Evolutionary conservation across 176 grass and related monocot species (phyloP), one percentile per base, ranked within the genome.

Genomic region (Cenchrus americanus): DNA sequence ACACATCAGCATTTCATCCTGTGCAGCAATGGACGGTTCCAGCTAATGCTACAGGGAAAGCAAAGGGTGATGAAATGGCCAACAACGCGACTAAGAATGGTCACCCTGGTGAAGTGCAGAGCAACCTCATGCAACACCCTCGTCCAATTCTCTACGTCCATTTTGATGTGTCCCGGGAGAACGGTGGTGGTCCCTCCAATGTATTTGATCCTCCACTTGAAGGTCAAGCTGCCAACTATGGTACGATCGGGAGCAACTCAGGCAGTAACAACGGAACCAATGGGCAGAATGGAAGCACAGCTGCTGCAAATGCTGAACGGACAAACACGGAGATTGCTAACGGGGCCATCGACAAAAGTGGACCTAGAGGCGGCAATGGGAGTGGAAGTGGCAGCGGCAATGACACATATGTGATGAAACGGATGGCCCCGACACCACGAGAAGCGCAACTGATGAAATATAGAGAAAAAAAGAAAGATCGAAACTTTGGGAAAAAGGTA

Each of bases 401-500:
- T 78, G 84, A 80, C 32, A 76, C 81, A 49, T 76, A 91, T 83
- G 76, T 88, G 66, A 77, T 88, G 66, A 77, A 93, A 62, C 71
- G 84, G 48, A 44, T 88, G 0, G 12, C 78, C 22, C 86, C 46
- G 0, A 14, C 77, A 52, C 61, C 49, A 21, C 63, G 78, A 55
- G 48, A 80, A 68, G 51, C 13, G 42, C 63, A 23, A 5, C 40
- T 98, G 26, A 88, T 65, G 62, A 98, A 92, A 43, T 98, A 93
- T 68, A 87, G 82, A 82, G 76, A 85, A 68, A 98, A 98, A 84
- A 89, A 81, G 70, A 98, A 93, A 82, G 85, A 86, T 41, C 85
- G 92, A 2, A 95, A 92, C 85, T 98, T 95, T 6, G 92, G 90
- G 13, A 95, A 95, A 79, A 95, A 95, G 95, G 95, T 98, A 87